Evolutionary conservation across 1,139 yeast genomes (phyloP).

Genomic region (Pichia sp.): DNA sequence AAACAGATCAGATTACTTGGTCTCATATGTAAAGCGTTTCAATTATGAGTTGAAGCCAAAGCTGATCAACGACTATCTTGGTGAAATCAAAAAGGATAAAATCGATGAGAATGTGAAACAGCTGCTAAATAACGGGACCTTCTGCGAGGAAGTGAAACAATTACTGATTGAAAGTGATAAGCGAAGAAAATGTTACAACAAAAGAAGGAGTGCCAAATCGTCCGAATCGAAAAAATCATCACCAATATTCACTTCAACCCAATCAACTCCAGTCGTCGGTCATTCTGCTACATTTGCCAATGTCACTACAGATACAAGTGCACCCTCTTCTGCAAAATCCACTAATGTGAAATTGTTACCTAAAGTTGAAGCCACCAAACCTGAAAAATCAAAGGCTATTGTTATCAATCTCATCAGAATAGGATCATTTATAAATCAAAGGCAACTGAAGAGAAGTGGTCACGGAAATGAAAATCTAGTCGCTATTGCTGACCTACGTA

Average conservation of each 20-base stretch:
- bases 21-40: constrained; percentile 18
- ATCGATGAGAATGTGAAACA: constrained; percentile 13
- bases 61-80: constrained; percentile 25
- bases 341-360: background rate
- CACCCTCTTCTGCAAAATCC: background rate
- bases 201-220: constrained; percentile 17
- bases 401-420: constrained; percentile 20
- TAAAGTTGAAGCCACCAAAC: constrained; percentile 6
- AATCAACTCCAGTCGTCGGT: background rate
- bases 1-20: constrained; percentile 26
- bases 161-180: constrained; percentile 25
- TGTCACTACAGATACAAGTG: background rate
- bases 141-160: constrained; percentile 21
- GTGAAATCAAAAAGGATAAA: constrained; percentile 23
- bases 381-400: constrained; percentile 1
- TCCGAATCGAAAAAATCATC: constrained; percentile 12
- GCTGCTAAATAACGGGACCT: constrained; percentile 15
- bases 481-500: constrained; percentile 20
- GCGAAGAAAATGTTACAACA: constrained; percentile 26
- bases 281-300: background rate
- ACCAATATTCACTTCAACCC: background rate
- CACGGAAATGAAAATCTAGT: constrained; percentile 1
- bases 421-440: constrained; percentile 18
- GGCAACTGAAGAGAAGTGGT: background rate
- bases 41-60: constrained; percentile 24